These are phyloP conservation scores for Penicillium desertorum DNA, from an alignment of 495 filamentous ascomycete genomes.

Conservation along the genomic window DNA sequence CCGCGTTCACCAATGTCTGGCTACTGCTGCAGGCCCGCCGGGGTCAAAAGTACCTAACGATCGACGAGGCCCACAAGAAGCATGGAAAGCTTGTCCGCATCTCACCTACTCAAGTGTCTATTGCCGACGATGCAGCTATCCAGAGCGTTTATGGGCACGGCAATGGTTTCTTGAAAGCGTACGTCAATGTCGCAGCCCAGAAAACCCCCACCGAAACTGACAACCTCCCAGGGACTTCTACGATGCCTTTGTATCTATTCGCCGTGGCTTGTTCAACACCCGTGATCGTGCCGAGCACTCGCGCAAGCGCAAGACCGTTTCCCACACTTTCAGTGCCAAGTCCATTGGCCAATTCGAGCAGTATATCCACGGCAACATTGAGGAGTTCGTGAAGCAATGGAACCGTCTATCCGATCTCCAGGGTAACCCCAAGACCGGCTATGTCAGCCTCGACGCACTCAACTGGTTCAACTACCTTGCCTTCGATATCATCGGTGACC, in stretches of 20 bases:
- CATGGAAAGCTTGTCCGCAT: constrained; percentile 60
- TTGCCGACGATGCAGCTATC: constrained; percentile 61
- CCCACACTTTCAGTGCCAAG: constrained; percentile 85
- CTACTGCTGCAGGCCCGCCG: constrained; percentile 65
- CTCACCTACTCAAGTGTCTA: constrained; percentile 57
- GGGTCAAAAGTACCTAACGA: constrained; percentile 64
- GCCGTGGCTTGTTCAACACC: constrained; percentile 87
- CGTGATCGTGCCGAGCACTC: constrained; percentile 79
- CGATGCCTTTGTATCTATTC: constrained; percentile 87
- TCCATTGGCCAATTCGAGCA: constrained; percentile 82
- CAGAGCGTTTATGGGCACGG: constrained; percentile 60
- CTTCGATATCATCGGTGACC: constrained; percentile 83
- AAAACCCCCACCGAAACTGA: background rate
- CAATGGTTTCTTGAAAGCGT: constrained; percentile 76
- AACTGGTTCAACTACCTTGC: constrained; percentile 95
- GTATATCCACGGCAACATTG: constrained; percentile 80
- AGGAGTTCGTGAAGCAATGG: constrained; percentile 72
- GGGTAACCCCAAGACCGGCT: constrained; percentile 49
- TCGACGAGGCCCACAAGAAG: constrained; percentile 74
- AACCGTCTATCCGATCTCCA: constrained; percentile 52
- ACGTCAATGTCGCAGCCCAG: constrained; percentile 16
- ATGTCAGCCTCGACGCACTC: constrained; percentile 69
- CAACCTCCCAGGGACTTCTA: constrained; percentile 66
- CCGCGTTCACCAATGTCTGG: constrained; percentile 78
- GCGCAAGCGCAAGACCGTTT: constrained; percentile 85